Evolutionary conservation across 495 filamentous ascomycete genomes (phyloP).

Genomic region (Hypoxylon subgilvum): DNA sequence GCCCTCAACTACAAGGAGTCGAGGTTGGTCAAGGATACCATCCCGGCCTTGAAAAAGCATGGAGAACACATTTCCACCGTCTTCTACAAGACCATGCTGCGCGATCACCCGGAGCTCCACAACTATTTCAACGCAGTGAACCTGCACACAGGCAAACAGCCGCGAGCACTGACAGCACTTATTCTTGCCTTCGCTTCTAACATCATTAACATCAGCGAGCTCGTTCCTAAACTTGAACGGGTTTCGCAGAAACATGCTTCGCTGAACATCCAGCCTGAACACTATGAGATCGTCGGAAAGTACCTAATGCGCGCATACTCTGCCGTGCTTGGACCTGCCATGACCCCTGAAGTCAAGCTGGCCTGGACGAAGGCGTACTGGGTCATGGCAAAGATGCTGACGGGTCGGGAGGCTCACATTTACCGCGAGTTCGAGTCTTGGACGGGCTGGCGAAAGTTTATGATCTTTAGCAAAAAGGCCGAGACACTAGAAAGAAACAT

Average conservation of each 20-base stretch:
- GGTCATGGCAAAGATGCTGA: constrained; percentile 69
- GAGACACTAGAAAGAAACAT: constrained; percentile 59
- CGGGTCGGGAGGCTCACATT: constrained; percentile 64
- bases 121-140: constrained; percentile 74
- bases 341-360: constrained; percentile 66
- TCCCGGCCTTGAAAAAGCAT: constrained; percentile 63
- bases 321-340: constrained; percentile 68
- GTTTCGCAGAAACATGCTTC: constrained; percentile 79
- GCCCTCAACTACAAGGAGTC: constrained; percentile 51
- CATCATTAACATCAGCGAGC: constrained; percentile 70
- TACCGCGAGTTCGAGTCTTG: constrained; percentile 64
- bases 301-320: constrained; percentile 71
- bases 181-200: constrained; percentile 72
- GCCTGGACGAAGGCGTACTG: constrained; percentile 69
- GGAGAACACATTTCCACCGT: constrained; percentile 67
- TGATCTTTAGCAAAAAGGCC: constrained; percentile 61
- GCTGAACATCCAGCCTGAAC: constrained; percentile 69
- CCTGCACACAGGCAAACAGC: constrained; percentile 70
- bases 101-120: constrained; percentile 67
- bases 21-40: constrained; percentile 51
- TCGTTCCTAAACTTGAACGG: constrained; percentile 68
- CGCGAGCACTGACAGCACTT: constrained; percentile 67
- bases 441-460: constrained; percentile 71
- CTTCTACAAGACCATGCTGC: constrained; percentile 73
- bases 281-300: constrained; percentile 72